Evolutionary conservation across 768 basidiomycete genomes (phyloP).

Genomic region (Agrocybe praecox): DNA sequence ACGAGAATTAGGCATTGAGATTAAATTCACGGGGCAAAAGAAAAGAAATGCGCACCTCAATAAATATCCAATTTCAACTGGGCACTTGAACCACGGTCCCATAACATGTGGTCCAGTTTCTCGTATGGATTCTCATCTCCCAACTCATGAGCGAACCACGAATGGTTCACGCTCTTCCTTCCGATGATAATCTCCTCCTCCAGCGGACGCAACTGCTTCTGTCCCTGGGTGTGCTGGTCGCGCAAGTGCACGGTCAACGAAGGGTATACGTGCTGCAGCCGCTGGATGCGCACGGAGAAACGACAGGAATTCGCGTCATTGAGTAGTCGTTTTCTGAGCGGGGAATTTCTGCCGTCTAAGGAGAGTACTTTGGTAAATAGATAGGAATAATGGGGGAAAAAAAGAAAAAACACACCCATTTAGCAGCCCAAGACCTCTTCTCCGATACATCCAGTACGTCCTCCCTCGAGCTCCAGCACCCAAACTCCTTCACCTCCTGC

Average conservation of each 20-base stretch:
- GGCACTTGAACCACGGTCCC: constrained; percentile 8
- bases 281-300: not conserved
- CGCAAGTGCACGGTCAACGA: too few relatives aligned
- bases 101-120: not conserved
- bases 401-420: too few relatives aligned
- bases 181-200: constrained; percentile 6
- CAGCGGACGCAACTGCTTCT: not conserved
- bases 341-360: constrained; percentile 6
- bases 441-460: too few relatives aligned
- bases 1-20: too few relatives aligned
- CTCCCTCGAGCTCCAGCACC: too few relatives aligned
- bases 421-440: too few relatives aligned
- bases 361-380: too few relatives aligned
- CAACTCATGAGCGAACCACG: not conserved
- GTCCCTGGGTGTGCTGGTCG: too few relatives aligned
- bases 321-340: constrained; percentile 6
- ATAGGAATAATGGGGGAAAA: too few relatives aligned
- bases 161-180: constrained; percentile 1
- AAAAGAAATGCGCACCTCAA: constrained; percentile 1
- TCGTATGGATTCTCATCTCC: constrained; percentile 5
- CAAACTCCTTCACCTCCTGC: too few relatives aligned
- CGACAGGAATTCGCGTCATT: constrained; percentile 10
- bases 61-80: constrained; percentile 11
- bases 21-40: too few relatives aligned
- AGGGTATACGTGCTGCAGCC: not conserved